These are phyloP conservation scores for Pseudogymnoascus sp. DNA, from an alignment of 2,329 filamentous ascomycete genomes.

Conservation along the genomic window DNA sequence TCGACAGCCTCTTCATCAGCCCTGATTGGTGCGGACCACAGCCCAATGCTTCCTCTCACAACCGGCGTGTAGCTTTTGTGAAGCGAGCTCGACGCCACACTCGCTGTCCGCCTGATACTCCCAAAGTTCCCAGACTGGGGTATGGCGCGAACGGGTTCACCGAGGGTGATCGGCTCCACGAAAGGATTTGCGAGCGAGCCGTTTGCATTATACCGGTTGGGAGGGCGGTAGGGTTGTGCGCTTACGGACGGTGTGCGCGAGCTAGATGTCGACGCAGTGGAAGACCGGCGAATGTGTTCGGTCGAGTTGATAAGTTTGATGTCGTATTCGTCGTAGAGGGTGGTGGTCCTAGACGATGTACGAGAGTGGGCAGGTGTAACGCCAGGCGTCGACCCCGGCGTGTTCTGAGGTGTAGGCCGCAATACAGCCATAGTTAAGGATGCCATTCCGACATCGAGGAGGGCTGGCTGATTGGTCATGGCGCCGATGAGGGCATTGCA, in stretches of 20 bases:
- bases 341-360: constrained; percentile 29
- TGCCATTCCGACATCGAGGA: constrained; percentile 83
- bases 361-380: constrained; percentile 32
- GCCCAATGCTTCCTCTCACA: constrained; percentile 33
- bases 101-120: constrained; percentile 27
- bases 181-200: neutral
- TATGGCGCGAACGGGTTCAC: neutral
- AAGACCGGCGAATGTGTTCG: constrained; percentile 55
- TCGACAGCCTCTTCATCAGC: constrained; percentile 44
- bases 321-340: constrained; percentile 58
- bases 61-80: constrained; percentile 18
- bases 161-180: neutral
- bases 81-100: constrained; percentile 18
- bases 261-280: constrained; percentile 30
- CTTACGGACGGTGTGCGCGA: constrained; percentile 24
- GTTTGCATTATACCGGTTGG: neutral
- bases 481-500: constrained; percentile 93
- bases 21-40: constrained; percentile 38
- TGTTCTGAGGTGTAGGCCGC: constrained; percentile 31
- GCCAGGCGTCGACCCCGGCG: constrained; percentile 16
- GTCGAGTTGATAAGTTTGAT: constrained; percentile 66
- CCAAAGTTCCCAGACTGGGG: constrained; percentile 18
- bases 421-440: constrained; percentile 82
- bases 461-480: constrained; percentile 80
- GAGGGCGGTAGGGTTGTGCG: constrained; percentile 1